These are phyloP conservation scores for Pholiota microspora DNA, from an alignment of 768 basidiomycete genomes.

Conservation along the genomic window DNA sequence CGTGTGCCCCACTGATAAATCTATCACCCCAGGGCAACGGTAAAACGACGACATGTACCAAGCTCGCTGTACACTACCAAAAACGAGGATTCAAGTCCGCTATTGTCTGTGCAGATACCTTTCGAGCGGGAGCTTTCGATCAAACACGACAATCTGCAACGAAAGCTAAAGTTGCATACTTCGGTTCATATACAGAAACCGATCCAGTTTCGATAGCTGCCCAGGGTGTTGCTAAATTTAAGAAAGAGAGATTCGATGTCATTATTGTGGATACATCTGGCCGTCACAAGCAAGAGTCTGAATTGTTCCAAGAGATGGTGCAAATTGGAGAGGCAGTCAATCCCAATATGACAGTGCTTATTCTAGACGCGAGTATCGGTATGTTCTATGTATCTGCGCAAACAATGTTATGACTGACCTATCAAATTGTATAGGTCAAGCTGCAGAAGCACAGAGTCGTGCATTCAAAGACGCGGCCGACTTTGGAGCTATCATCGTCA, in stretches of 20 bases:
- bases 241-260: conserved; percentile 97
- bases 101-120: conserved; percentile 98
- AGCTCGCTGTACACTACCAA: conserved; percentile 96
- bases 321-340: conserved; percentile 92
- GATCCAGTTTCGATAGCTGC: conserved; percentile 95
- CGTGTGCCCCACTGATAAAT: neutral
- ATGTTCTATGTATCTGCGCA: conserved; percentile 11
- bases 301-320: conserved; percentile 97
- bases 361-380: conserved; percentile 97
- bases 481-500: conserved; percentile 98
- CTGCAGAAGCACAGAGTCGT: conserved; percentile 92
- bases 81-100: conserved; percentile 95
- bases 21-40: conserved; percentile 76
- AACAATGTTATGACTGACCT: neutral
- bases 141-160: conserved; percentile 98
- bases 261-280: conserved; percentile 99
- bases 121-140: conserved; percentile 99
- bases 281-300: conserved; percentile 94
- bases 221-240: conserved; percentile 95
- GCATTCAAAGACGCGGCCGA: conserved; percentile 98
- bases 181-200: conserved; percentile 98
- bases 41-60: conserved; percentile 99
- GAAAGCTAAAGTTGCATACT: conserved; percentile 98
- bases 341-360: conserved; percentile 94
- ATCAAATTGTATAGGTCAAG: conserved; percentile 63